These are phyloP conservation scores for Lunularia cruciata DNA, from an alignment of 225 moss, liverwort and hornwort species.

Conservation along the genomic window DNA sequence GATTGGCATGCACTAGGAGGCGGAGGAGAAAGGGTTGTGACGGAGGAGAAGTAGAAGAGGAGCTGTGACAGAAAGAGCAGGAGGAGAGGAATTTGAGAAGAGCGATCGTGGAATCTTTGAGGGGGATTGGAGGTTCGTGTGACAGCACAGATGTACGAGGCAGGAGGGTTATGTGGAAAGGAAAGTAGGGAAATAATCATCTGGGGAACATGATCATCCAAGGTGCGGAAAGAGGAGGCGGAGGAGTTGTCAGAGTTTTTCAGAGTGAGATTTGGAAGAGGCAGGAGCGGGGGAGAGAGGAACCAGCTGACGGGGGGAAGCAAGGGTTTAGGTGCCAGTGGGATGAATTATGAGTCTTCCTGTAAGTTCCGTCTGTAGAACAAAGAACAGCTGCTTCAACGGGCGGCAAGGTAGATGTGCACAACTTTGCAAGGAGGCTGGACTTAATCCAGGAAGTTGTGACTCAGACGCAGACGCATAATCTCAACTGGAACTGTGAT, in stretches of 20 bases:
- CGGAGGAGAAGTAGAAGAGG: neutral
- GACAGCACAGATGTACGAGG: neutral
- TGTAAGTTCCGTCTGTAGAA: conserved; percentile 7
- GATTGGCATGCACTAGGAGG: conserved; percentile 2
- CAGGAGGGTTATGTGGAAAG: neutral
- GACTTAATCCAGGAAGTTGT: neutral
- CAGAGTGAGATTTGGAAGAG: neutral
- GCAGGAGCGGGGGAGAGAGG: neutral
- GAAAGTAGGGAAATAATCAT: neutral
- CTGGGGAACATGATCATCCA: conserved; percentile 7
- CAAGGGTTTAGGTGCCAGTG: conserved; percentile 8
- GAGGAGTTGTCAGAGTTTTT: conserved; percentile 11
- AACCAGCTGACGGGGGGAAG: neutral
- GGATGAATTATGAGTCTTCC: conserved; percentile 3
- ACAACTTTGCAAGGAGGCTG: neutral
- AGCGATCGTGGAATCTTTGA: neutral
- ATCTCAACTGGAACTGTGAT: conserved; percentile 13
- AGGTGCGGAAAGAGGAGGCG: conserved; percentile 1
- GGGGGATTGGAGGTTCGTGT: neutral
- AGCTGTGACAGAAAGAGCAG: neutral
- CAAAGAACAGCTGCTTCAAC: conserved; percentile 5
- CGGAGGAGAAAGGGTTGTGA: conserved; percentile 13
- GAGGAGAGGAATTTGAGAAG: neutral
- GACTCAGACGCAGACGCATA: conserved; percentile 12
- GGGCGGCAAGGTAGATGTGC: conserved; percentile 12